Conservation (phyloP, 2,329 filamentous ascomycete species). For the Plectosphaerella plurivora region DNA sequence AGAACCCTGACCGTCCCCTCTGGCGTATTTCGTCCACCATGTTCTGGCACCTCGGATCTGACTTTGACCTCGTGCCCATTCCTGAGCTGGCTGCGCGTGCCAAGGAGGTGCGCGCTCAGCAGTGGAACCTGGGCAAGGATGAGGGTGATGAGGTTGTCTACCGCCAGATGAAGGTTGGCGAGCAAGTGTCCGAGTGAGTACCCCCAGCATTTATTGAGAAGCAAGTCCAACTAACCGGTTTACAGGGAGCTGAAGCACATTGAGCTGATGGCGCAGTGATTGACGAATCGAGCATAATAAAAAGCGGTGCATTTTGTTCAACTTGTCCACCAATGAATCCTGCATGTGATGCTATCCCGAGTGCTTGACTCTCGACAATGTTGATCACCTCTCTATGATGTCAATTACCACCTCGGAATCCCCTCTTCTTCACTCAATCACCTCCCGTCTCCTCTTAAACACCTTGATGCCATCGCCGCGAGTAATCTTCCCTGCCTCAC, state of each 20-base stretch:
- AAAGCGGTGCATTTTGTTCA: not conserved
- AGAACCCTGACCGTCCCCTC: constrained; percentile 44
- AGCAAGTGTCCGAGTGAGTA: constrained; percentile 52
- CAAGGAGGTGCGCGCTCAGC: constrained; percentile 36
- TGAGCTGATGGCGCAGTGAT: constrained; percentile 40
- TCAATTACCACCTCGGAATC: too few species aligned
- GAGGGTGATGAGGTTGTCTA: constrained; percentile 49
- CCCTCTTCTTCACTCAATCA: too few species aligned
- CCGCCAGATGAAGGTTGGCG: constrained; percentile 51
- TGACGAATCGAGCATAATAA: not conserved
- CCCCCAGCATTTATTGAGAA: too few species aligned
- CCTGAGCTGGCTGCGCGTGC: constrained; percentile 41
- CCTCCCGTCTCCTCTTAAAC: too few species aligned
- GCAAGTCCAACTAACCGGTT: not conserved
- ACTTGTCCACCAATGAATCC: too few species aligned
- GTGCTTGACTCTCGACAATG: too few species aligned
- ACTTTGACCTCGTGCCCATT: constrained; percentile 50
- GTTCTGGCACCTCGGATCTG: constrained; percentile 57
- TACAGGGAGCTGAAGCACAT: constrained; percentile 48
- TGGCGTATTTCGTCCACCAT: constrained; percentile 56
- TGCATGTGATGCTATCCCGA: too few species aligned
- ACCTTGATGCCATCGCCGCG: too few species aligned
- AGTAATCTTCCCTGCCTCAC: too few species aligned
- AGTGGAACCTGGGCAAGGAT: constrained; percentile 44
- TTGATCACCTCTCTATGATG: too few species aligned